Conservation (phyloP, 2,329 filamentous ascomycete species). For the Xylariaceae sp. region DNA sequence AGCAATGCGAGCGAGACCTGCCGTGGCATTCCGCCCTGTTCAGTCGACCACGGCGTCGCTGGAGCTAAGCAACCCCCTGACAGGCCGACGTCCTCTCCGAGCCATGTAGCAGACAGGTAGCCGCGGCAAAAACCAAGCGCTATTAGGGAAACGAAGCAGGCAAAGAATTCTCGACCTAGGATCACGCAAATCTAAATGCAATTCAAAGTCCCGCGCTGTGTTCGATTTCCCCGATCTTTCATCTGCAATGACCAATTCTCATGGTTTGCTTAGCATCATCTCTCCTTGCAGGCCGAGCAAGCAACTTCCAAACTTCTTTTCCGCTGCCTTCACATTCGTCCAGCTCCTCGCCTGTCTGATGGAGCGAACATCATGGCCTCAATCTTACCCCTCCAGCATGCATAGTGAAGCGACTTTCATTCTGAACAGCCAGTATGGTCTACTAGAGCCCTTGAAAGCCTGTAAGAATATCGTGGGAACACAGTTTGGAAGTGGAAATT, state of each 20-base stretch:
- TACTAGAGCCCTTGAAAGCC: conserved; percentile 24
- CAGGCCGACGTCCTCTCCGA: not conserved
- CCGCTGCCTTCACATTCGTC: conserved; percentile 3
- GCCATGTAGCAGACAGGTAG: conserved; percentile 10
- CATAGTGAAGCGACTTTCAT: conserved; percentile 27
- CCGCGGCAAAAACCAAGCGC: conserved; percentile 9
- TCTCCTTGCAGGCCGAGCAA: conserved; percentile 23
- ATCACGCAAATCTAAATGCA: conserved; percentile 33
- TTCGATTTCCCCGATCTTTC: conserved; percentile 14
- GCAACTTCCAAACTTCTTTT: conserved; percentile 29
- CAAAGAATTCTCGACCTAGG: conserved; percentile 28
- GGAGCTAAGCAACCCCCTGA: conserved; percentile 1
- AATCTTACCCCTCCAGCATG: conserved; percentile 3
- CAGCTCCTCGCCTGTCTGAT: conserved; percentile 7
- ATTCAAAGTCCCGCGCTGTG: conserved; percentile 15
- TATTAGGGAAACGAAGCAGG: conserved; percentile 24
- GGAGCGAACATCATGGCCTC: not conserved
- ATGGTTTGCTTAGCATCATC: not conserved
- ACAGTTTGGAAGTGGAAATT: conserved; percentile 33
- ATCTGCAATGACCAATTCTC: conserved; percentile 4
- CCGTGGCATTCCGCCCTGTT: not conserved
- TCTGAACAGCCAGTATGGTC: conserved; percentile 19
- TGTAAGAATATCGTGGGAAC: conserved; percentile 36
- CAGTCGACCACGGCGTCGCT: conserved; percentile 11
- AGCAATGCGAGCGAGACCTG: conserved; percentile 7